These are phyloP conservation scores for Peniophora sp. DNA, from an alignment of 1,284 basidiomycete species.

Conservation along the genomic window DNA sequence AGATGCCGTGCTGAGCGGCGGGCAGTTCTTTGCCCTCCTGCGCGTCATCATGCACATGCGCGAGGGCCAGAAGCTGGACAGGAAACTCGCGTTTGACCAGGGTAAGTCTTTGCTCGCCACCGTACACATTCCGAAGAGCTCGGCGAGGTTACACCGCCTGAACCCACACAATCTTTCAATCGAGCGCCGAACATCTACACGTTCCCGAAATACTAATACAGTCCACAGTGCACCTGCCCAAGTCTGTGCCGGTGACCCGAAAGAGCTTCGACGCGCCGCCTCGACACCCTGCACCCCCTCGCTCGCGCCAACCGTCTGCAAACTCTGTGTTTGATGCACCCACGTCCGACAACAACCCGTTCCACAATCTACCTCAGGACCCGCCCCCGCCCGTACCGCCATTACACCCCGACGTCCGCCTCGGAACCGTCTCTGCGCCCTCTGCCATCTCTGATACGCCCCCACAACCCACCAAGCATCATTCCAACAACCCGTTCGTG, in stretches of 20 bases:
- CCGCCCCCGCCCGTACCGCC: neutral
- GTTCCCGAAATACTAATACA: too few relatives aligned
- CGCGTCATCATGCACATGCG: conserved; percentile 58
- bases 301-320: neutral
- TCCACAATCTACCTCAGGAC: neutral
- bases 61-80: conserved; percentile 49
- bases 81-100: conserved; percentile 62
- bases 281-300: neutral
- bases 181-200: too few relatives aligned
- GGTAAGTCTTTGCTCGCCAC: conserved; percentile 30
- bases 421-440: neutral
- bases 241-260: neutral
- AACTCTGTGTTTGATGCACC: neutral
- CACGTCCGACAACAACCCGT: neutral
- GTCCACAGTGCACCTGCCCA: neutral
- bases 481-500: neutral
- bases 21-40: conserved; percentile 70
- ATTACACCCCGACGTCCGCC: neutral
- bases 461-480: neutral
- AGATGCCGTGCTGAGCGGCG: conserved; percentile 46
- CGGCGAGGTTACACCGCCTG: too few relatives aligned
- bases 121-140: too few relatives aligned
- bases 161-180: too few relatives aligned
- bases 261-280: conserved; percentile 1
- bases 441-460: neutral